phyloP scores from a whole-genome alignment of 2,329 filamentous ascomycete genomes.

The Diaporthe destruens region DNA sequence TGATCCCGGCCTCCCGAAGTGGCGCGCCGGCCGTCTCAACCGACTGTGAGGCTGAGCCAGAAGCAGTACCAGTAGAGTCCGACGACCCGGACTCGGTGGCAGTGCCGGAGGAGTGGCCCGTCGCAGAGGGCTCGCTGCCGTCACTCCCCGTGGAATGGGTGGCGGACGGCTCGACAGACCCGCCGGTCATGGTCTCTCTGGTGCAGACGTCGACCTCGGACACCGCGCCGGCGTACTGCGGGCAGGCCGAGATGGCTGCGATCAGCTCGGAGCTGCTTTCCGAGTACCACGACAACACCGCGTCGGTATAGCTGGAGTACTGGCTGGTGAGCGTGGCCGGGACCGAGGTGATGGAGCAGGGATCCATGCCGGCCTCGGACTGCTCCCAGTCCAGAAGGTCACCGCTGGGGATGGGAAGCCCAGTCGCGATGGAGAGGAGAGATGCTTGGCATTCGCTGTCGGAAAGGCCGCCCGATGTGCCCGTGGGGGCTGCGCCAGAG shows the following conservation, averaged over 20 bases:
- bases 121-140: slow-evolving; percentile 19
- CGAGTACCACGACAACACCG: slow-evolving; percentile 45
- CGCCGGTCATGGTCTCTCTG: background rate
- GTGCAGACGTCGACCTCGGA: slow-evolving; percentile 31
- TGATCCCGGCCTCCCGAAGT: slow-evolving; percentile 29
- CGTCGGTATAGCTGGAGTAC: slow-evolving; percentile 44
- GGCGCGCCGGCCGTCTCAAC: slow-evolving; percentile 33
- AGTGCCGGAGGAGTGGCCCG: slow-evolving; percentile 27
- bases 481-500: slow-evolving; percentile 1
- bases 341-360: slow-evolving; percentile 45
- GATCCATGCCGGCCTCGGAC: slow-evolving; percentile 43
- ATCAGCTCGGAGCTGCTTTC: slow-evolving; percentile 43
- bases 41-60: slow-evolving; percentile 22
- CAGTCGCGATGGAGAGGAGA: slow-evolving; percentile 43
- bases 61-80: slow-evolving; percentile 23
- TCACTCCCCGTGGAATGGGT: slow-evolving; percentile 9
- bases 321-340: slow-evolving; percentile 44
- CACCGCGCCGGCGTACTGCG: slow-evolving; percentile 42
- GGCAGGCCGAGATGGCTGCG: slow-evolving; percentile 47
- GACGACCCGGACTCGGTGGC: slow-evolving; percentile 24
- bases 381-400: slow-evolving; percentile 44
- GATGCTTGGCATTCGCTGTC: slow-evolving; percentile 42
- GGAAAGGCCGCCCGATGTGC: slow-evolving; percentile 29
- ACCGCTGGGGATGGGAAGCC: slow-evolving; percentile 46
- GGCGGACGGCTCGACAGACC: slow-evolving; percentile 6